phyloP scores from a whole-genome alignment of 805 yeast genomes.

The Saccharomycopsis fodiens region DNA sequence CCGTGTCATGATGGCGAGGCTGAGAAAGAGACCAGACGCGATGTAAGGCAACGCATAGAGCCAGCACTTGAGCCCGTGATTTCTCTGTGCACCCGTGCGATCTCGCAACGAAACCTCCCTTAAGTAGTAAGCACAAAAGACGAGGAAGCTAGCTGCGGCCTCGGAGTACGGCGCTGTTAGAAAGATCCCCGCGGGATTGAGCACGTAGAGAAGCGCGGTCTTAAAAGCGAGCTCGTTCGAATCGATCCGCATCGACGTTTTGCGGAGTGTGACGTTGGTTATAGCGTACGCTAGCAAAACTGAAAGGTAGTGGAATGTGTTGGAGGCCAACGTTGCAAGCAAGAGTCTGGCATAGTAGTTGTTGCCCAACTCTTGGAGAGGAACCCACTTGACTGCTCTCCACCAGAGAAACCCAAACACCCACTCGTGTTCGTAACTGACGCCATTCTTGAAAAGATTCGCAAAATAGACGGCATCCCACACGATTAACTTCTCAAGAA shows the following conservation, averaged over 20 bases:
- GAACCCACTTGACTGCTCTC: constrained; percentile 32
- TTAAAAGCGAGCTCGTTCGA: constrained; percentile 26
- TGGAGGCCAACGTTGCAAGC: constrained; percentile 42
- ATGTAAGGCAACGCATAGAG: constrained; percentile 27
- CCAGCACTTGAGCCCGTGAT: neutral
- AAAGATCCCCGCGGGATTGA: constrained; percentile 81
- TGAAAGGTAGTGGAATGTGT: constrained; percentile 43
- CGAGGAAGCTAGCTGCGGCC: constrained; percentile 52
- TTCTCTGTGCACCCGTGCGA: neutral
- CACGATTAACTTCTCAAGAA: constrained; percentile 48
- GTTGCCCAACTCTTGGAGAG: constrained; percentile 13
- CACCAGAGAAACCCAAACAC: constrained; percentile 84
- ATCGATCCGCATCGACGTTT: constrained; percentile 24
- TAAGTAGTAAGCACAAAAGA: constrained; percentile 48
- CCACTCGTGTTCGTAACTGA: constrained; percentile 78
- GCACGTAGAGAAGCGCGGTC: constrained; percentile 39
- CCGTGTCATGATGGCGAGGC: constrained; percentile 54
- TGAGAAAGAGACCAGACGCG: constrained; percentile 48
- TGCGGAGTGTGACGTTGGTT: constrained; percentile 32
- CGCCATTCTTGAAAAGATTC: constrained; percentile 43
- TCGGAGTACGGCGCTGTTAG: constrained; percentile 72
- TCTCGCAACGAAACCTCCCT: constrained; percentile 28
- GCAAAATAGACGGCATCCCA: constrained; percentile 87
- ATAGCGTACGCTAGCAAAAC: constrained; percentile 41
- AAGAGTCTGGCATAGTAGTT: constrained; percentile 39